Percentiles rank a stretch among this genome's conserved stretches.
Conservation (phyloP, 1,139 yeast genomes). For the Trichomonascaceae sp. region DNA sequence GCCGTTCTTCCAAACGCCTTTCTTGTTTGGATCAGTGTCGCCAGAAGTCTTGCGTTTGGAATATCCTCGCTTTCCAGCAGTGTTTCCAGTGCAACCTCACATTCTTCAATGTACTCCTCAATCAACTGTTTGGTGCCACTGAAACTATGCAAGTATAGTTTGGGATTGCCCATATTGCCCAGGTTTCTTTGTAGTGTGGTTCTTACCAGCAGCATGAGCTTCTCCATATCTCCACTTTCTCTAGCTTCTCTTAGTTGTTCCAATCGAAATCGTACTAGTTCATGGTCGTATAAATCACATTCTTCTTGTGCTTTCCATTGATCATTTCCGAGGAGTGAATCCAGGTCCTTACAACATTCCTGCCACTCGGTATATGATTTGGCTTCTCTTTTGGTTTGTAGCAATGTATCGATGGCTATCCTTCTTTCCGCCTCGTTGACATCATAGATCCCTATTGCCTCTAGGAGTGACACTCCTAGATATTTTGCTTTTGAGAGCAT, state of each 20-base stretch:
- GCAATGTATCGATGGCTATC: not conserved
- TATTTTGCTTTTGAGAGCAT: not conserved
- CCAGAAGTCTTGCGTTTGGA: slow-evolving; percentile 57
- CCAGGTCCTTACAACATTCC: slow-evolving; percentile 48
- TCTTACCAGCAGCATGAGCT: slow-evolving; percentile 58
- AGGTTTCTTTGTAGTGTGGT: slow-evolving; percentile 78
- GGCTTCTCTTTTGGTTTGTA: slow-evolving; percentile 17
- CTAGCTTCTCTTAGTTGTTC: slow-evolving; percentile 53
- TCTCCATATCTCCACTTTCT: slow-evolving; percentile 39
- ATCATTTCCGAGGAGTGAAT: slow-evolving; percentile 47
- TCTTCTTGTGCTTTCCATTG: slow-evolving; percentile 55
- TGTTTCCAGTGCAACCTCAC: slow-evolving; percentile 46
- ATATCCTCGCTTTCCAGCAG: slow-evolving; percentile 27
- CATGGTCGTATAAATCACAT: slow-evolving; percentile 59
- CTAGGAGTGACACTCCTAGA: not conserved
- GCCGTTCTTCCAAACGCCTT: slow-evolving; percentile 92
- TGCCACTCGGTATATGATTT: slow-evolving; percentile 63
- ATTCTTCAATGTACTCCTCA: slow-evolving; percentile 73
- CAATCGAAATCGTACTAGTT: slow-evolving; percentile 41
- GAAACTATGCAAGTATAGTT: slow-evolving; percentile 62
- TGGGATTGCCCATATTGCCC: slow-evolving; percentile 78
- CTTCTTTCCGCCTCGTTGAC: not conserved
- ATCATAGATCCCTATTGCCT: not conserved
- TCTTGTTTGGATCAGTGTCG: slow-evolving; percentile 75
- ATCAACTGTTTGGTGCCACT: slow-evolving; percentile 78